These are phyloP conservation scores for Cardamine chenopodiifolia DNA, from an alignment of 345 rosid species.

Conservation along the genomic window DNA sequence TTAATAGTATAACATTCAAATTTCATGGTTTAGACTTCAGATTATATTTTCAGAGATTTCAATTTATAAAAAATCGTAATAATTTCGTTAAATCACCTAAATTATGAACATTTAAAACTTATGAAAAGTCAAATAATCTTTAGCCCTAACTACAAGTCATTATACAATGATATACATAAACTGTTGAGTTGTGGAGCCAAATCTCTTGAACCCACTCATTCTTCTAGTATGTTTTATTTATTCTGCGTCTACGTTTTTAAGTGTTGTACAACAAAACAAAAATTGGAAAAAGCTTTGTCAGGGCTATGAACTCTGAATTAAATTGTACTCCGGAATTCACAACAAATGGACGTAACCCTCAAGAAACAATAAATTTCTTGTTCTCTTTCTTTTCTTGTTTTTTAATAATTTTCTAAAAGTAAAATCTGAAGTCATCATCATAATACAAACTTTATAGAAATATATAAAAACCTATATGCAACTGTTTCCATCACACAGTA, in stretches of 20 bases:
- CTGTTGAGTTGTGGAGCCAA: neutral
- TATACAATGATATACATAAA: neutral
- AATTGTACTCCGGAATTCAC: too few relatives aligned
- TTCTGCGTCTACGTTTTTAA: too few relatives aligned
- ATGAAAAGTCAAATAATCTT: neutral
- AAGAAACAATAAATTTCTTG: neutral
- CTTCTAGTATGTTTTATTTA: too few relatives aligned
- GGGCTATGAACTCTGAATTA: too few relatives aligned
- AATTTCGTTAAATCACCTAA: neutral
- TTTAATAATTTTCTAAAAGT: neutral
- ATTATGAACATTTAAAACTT: neutral
- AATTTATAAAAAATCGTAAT: neutral
- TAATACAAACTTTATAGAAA: neutral
- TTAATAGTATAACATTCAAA: neutral
- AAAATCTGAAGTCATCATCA: neutral
- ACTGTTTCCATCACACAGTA: slow-evolving; percentile 4
- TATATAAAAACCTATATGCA: neutral
- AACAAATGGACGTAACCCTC: too few relatives aligned
- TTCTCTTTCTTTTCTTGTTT: neutral
- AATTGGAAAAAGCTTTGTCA: too few relatives aligned
- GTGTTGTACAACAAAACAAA: too few relatives aligned
- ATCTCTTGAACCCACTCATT: neutral
- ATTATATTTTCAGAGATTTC: neutral
- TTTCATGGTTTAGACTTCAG: neutral
- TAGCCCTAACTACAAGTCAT: neutral